Evolutionary conservation across 2,329 filamentous ascomycete species (phyloP), one percentile per base, ranked within the genome.

Genomic region (Aspergillus japonicus): DNA sequence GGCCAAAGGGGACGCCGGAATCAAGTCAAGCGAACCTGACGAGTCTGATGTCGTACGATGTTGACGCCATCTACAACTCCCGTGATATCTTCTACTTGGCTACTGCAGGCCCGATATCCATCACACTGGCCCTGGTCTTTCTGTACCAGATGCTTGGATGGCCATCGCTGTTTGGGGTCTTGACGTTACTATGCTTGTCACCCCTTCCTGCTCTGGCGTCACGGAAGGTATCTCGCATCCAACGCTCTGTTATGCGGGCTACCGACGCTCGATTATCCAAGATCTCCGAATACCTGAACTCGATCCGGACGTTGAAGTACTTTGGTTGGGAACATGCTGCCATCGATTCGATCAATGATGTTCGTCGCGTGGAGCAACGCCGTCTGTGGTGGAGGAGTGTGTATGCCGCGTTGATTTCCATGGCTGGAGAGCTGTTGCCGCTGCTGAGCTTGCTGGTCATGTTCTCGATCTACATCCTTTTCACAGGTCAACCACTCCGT

Each of bases 271-370:
- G 85, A 26, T 82, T 87, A 56, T 85, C 83, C 1, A 78, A 83
- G 21, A 80, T 86, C 19, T 82, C 83, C 1, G 84, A 87, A 65
- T 86, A 85, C 64, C 76, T 87, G 26, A 74, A 79, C 26, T 85
- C 84, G 7, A 85, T 87, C 58, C 79, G 82, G 11, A 82, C 82
- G 16, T 81, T 87, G 71, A 87, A 87, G 66, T 86, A 85, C 64
- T 86, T 87, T 68, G 82, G 82, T 2, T 87, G 84, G 85, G 84
- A 87, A 66, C 77, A 79, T 19, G 78, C 81, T 33, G 80, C 84
- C 62, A 78, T 80, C 11, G 74, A 80, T n/a, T 80, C 78, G 54
- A 81, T 87, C 58, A 77, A 82, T 31, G 72, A 78, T 4, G 78
- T 82, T 11, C 81, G 85, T 2, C 68, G 73, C 14, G 72, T 76